These are phyloP conservation scores for Dendryphion nanum DNA, from an alignment of 2,329 filamentous ascomycete species.

Conservation along the genomic window DNA sequence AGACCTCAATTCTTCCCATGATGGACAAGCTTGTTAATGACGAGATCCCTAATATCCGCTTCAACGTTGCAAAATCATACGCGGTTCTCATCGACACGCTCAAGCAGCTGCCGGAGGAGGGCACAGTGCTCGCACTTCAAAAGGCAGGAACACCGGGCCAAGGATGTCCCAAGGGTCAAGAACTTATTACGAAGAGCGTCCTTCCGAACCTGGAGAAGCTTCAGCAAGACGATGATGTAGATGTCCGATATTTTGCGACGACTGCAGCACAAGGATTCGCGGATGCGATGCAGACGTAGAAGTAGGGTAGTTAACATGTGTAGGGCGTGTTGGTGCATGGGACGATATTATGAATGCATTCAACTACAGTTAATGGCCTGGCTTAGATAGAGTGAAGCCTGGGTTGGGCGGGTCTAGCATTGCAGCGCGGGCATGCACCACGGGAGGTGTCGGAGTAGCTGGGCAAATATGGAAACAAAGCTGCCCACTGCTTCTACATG, in stretches of 20 bases:
- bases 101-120: conserved; percentile 83
- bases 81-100: conserved; percentile 85
- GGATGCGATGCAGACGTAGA: conserved; percentile 41
- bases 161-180: conserved; percentile 69
- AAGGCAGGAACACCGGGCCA: conserved; percentile 63
- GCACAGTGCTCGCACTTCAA: conserved; percentile 81
- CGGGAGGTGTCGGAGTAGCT: conserved; percentile 12
- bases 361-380: conserved; percentile 31
- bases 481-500: not conserved
- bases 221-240: conserved; percentile 95
- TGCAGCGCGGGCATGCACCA: conserved; percentile 12
- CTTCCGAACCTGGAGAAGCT: conserved; percentile 90
- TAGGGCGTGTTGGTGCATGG: conserved; percentile 10
- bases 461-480: conserved; percentile 18
- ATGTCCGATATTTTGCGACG: conserved; percentile 96
- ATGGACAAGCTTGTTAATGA: conserved; percentile 90
- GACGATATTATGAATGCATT: conserved; percentile 30
- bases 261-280: conserved; percentile 66
- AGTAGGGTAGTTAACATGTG: conserved; percentile 1
- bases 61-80: conserved; percentile 99
- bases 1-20: conserved; percentile 91
- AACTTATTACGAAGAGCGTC: conserved; percentile 82
- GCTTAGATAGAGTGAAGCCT: conserved; percentile 17
- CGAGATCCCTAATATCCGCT: conserved; percentile 97
- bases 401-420: conserved; percentile 15